phyloP scores from a whole-genome alignment of 2,329 filamentous ascomycete genomes.

The Fusarium verrucosum region DNA sequence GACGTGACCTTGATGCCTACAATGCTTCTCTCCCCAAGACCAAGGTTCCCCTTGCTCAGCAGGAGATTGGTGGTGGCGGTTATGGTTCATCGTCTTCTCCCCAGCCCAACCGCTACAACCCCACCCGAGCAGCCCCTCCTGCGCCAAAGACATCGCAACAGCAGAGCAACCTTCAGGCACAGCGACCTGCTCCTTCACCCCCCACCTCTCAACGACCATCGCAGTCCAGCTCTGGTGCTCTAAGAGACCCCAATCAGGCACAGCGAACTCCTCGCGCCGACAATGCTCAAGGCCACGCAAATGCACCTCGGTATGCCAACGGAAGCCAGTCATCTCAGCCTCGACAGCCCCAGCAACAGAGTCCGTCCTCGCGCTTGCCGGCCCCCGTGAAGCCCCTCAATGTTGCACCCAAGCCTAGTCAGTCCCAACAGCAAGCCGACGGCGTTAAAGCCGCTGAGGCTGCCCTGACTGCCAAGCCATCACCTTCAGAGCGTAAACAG shows the following conservation, averaged over 20 bases:
- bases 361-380: conserved; percentile 60
- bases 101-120: conserved; percentile 79
- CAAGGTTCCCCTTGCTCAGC: conserved; percentile 82
- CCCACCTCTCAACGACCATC: conserved; percentile 57
- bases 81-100: conserved; percentile 54
- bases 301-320: conserved; percentile 67
- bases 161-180: conserved; percentile 69
- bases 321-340: conserved; percentile 61
- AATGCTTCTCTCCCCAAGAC: conserved; percentile 88
- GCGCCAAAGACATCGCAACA: conserved; percentile 71
- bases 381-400: conserved; percentile 81
- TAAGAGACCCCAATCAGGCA: conserved; percentile 55
- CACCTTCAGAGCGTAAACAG: conserved; percentile 78
- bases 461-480: conserved; percentile 84
- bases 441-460: conserved; percentile 89
- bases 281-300: conserved; percentile 55
- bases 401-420: conserved; percentile 72
- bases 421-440: conserved; percentile 63
- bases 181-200: conserved; percentile 83
- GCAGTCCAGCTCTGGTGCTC: conserved; percentile 61
- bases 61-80: conserved; percentile 82
- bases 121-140: conserved; percentile 82
- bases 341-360: conserved; percentile 58
- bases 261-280: conserved; percentile 57
- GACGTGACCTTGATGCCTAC: conserved; percentile 85